Evolutionary conservation across 2,329 filamentous ascomycete species (phyloP).

Genomic region (Fusarium sp.): DNA sequence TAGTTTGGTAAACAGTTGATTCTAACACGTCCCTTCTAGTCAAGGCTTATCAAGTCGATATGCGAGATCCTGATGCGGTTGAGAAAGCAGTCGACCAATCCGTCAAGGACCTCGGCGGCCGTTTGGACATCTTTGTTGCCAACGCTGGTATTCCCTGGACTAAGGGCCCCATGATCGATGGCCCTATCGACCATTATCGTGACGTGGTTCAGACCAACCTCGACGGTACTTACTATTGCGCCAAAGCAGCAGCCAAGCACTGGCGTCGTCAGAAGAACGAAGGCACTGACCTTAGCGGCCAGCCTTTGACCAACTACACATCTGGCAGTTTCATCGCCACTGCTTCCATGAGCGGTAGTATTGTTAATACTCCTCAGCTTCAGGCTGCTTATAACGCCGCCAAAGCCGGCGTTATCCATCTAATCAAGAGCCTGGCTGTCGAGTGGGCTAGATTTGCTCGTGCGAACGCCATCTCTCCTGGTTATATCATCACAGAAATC

Average conservation of each 20-base stretch:
- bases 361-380: conserved; percentile 66
- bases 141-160: conserved; percentile 82
- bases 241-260: conserved; percentile 74
- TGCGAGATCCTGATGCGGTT: conserved; percentile 65
- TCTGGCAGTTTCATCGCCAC: conserved; percentile 66
- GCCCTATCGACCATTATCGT: conserved; percentile 73
- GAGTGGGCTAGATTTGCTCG: conserved; percentile 71
- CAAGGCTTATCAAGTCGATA: conserved; percentile 71
- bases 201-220: conserved; percentile 77
- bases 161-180: conserved; percentile 74
- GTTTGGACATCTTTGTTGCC: conserved; percentile 81
- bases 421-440: conserved; percentile 67
- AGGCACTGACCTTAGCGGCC: conserved; percentile 58
- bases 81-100: conserved; percentile 63
- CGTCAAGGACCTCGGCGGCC: conserved; percentile 75
- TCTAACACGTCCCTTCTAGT: conserved; percentile 55
- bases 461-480: conserved; percentile 64
- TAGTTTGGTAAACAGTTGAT: not conserved
- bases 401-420: conserved; percentile 68
- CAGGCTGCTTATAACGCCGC: conserved; percentile 69
- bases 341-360: conserved; percentile 62
- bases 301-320: conserved; percentile 43
- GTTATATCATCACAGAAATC: conserved; percentile 53
- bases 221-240: conserved; percentile 81
- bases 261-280: conserved; percentile 77